Base-by-base conservation (phyloP, 2,329 filamentous ascomycete genomes). In the Ceratocystis cubensis region DNA sequence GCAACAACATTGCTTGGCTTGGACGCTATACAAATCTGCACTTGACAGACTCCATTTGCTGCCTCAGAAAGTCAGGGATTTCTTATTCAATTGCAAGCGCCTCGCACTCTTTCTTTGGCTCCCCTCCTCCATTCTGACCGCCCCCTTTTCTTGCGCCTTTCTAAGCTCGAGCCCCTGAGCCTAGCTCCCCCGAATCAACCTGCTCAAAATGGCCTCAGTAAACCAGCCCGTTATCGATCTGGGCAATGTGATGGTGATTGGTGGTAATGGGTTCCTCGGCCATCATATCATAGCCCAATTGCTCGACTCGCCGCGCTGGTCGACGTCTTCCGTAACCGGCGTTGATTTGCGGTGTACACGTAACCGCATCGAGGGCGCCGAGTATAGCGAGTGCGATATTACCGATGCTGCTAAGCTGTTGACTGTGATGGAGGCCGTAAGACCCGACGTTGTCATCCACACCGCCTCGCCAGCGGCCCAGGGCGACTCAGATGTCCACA, bases 391-490 rank as follows among this genome's bases (percentile, higher is more conserved):
- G 71, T 88, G 85, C 74, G 88, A 93, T 76, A 91, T 94, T 74
- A 91, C 88, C 65, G 84, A 88, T 69, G 73, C 78, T 20, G 78
- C 80, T 65, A 80, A 80, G 69, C 80, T 94, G 69, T 74, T 82
- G 50, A 78, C 80, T 46, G 77, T 90, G 57, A 85, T 97, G 71
- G 75, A 80, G 41, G 79, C 84, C 69, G 80, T 86, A 65, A 83
- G 82, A 71, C 92, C 93, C 22, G 86, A 91, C 73, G 84, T 95
- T 15, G 90, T 99, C 64, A 87, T 97, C 72, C 93, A 99, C 76
- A 96, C 92, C 1, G 94, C 93, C 22, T 89, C 87, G 44, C 89
- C 89, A 48, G 76, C 80, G 28, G 80, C 78, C 68, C 81, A 83
- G 73, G 78, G 82, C 76, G 75, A 75, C 72, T 72, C 79, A 74